A percentile compares a stretch with the other conserved stretches of the same genome.
phyloP scores from a whole-genome alignment of 768 basidiomycete genomes.

The Podaxis pistillaris region DNA sequence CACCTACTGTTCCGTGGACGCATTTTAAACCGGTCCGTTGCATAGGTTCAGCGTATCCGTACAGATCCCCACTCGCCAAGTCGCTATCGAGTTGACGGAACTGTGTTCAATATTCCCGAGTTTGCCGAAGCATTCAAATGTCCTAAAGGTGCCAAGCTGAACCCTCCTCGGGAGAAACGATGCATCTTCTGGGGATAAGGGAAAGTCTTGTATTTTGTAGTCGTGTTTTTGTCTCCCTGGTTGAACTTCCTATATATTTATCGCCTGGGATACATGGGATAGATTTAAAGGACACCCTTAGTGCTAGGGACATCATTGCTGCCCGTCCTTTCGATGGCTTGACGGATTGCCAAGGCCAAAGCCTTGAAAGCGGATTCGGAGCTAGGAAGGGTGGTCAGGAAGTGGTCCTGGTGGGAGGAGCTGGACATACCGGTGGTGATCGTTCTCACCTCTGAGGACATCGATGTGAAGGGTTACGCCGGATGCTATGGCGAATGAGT shows the following conservation, averaged over 20 bases:
- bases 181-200: constrained; percentile 77
- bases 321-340: constrained; percentile 91
- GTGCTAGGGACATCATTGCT: constrained; percentile 92
- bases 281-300: constrained; percentile 78
- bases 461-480: constrained; percentile 95
- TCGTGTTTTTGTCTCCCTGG: not conserved
- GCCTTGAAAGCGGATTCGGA: constrained; percentile 99
- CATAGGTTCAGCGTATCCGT: constrained; percentile 71
- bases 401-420: constrained; percentile 7
- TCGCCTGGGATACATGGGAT: not conserved
- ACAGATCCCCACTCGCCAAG: constrained; percentile 89
- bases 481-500: constrained; percentile 96
- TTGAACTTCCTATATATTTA: constrained; percentile 10
- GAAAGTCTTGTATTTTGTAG: constrained; percentile 10
- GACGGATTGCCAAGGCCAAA: constrained; percentile 88
- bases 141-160: constrained; percentile 73
- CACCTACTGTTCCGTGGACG: not conserved
- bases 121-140: constrained; percentile 90
- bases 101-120: constrained; percentile 81
- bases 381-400: constrained; percentile 38
- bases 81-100: constrained; percentile 80
- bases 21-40: not conserved
- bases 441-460: constrained; percentile 92
- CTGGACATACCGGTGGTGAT: constrained; percentile 84
- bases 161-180: constrained; percentile 75